phyloP scores from a whole-genome alignment of 129 eudicot genomes.

The Pittosporum tobira region DNA sequence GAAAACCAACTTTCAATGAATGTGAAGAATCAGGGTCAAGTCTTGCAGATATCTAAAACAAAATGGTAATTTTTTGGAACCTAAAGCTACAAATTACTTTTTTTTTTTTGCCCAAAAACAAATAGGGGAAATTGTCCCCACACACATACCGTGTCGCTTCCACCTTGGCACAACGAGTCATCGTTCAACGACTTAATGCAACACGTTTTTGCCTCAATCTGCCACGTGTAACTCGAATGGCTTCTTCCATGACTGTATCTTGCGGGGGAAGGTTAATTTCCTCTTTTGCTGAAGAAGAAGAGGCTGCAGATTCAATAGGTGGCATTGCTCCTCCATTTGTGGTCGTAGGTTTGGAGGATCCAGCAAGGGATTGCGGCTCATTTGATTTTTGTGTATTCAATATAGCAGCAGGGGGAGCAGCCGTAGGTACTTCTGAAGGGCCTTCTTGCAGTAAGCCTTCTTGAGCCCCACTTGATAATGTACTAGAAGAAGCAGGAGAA shows the following conservation, averaged over 20 bases:
- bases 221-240: constrained; percentile 45
- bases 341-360: constrained; percentile 22
- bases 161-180: background rate
- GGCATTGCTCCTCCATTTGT: constrained; percentile 27
- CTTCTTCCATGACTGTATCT: constrained; percentile 50
- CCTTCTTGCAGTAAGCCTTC: constrained; percentile 22
- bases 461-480: constrained; percentile 36
- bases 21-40: too few relatives aligned
- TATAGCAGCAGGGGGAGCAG: constrained; percentile 25
- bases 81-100: background rate
- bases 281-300: constrained; percentile 26
- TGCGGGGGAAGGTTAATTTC: constrained; percentile 19
- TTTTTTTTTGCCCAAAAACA: background rate
- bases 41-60: too few relatives aligned
- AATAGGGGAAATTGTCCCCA: background rate
- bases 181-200: constrained; percentile 21
- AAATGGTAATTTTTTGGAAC: too few relatives aligned
- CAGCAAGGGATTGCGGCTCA: constrained; percentile 14
- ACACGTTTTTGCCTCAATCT: constrained; percentile 51
- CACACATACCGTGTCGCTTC: background rate
- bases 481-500: constrained; percentile 39
- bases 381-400: constrained; percentile 27
- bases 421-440: constrained; percentile 18
- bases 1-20: too few relatives aligned
- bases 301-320: constrained; percentile 25